Evolutionary conservation across 2,329 filamentous ascomycete genomes (phyloP).

Genomic region (Cadophora sp.): DNA sequence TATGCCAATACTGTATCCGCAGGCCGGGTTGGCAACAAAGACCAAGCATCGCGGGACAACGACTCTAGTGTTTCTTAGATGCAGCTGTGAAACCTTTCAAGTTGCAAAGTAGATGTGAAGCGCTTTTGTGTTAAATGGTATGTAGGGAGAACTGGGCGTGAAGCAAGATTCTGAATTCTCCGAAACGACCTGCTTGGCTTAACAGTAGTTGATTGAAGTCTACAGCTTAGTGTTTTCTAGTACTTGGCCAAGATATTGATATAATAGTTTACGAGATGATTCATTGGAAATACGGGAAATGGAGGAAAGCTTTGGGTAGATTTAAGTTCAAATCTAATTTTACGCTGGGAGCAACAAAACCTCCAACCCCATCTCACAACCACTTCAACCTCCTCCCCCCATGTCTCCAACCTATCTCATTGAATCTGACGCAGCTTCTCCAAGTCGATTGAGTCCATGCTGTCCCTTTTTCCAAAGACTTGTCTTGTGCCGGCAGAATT

Average conservation of each 20-base stretch:
- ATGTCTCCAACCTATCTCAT: neutral
- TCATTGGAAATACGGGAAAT: no score
- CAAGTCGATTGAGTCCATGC: slow-evolving; percentile 6
- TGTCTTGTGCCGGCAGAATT: neutral
- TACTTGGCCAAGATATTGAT: no score
- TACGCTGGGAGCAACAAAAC: slow-evolving; percentile 5
- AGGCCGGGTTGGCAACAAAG: neutral
- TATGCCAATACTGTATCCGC: neutral
- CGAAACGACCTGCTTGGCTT: no score
- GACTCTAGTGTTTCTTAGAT: neutral
- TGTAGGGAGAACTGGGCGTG: no score
- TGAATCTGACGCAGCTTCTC: slow-evolving; percentile 3
- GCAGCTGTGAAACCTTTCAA: neutral
- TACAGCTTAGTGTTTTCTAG: no score
- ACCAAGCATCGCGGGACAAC: no score
- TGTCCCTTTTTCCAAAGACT: neutral
- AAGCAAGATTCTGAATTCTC: no score
- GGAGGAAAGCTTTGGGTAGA: neutral
- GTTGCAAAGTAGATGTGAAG: neutral
- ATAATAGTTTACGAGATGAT: no score
- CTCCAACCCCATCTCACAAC: neutral
- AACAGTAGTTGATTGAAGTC: no score
- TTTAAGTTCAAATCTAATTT: slow-evolving; percentile 9
- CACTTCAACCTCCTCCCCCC: neutral
- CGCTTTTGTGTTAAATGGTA: no score